Conservation (phyloP, 768 basidiomycete species). For the Boletus barrowsii region DNA sequence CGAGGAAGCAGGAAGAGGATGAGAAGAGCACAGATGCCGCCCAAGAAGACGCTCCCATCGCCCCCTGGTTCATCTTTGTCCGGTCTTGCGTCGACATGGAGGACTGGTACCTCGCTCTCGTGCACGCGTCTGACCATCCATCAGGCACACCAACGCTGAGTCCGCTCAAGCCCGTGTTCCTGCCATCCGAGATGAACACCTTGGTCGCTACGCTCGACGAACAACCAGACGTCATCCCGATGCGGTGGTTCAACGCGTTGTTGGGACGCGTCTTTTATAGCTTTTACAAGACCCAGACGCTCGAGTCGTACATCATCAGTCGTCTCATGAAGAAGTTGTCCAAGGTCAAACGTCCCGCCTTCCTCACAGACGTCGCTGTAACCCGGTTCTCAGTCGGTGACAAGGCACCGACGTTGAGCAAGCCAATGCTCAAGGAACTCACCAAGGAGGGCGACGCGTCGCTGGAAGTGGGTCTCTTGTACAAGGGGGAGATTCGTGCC, state of each 20-base stretch:
- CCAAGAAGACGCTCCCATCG: conserved; percentile 50
- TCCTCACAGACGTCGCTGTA: conserved; percentile 82
- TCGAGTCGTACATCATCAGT: conserved; percentile 84
- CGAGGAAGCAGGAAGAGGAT: conserved; percentile 35
- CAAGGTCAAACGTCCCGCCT: conserved; percentile 85
- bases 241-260: conserved; percentile 96
- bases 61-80: conserved; percentile 93
- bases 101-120: conserved; percentile 88
- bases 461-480: conserved; percentile 79
- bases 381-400: conserved; percentile 88
- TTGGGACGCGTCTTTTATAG: conserved; percentile 92
- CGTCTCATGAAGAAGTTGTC: conserved; percentile 91
- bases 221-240: conserved; percentile 93
- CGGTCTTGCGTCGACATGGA: conserved; percentile 91
- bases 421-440: conserved; percentile 97
- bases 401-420: conserved; percentile 81
- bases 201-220: conserved; percentile 85
- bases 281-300: conserved; percentile 76
- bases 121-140: conserved; percentile 69
- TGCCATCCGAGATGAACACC: conserved; percentile 72
- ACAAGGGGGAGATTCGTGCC: conserved; percentile 85
- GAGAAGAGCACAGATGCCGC: conserved; percentile 37
- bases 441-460: conserved; percentile 92
- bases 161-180: conserved; percentile 66
- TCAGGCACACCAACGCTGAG: conserved; percentile 57